phyloP scores from a whole-genome alignment of 2,329 filamentous ascomycete species.

The Cercospora janseana region DNA sequence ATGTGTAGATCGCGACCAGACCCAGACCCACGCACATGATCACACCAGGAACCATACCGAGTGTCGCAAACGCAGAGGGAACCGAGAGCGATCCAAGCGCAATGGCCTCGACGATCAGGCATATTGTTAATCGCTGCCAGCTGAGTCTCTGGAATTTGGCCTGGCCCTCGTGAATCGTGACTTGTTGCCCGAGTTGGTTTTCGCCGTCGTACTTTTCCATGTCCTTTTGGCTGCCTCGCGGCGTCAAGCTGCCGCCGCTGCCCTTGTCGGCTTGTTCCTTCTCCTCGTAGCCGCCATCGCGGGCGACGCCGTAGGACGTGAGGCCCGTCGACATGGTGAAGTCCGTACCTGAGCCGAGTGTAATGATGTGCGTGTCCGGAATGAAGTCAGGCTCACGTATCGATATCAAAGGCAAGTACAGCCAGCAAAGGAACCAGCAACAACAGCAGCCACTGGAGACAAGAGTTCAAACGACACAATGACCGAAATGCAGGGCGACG shows the following conservation, averaged over 20 bases:
- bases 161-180: slow-evolving; percentile 35
- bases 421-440: too few species aligned
- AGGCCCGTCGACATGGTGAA: slow-evolving; percentile 18
- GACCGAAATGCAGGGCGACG: slow-evolving; percentile 15
- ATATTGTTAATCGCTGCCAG: slow-evolving; percentile 47
- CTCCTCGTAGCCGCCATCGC: slow-evolving; percentile 20
- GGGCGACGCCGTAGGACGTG: slow-evolving; percentile 20
- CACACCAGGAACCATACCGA: slow-evolving; percentile 57
- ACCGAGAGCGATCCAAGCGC: slow-evolving; percentile 59
- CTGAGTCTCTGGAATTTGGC: slow-evolving; percentile 45
- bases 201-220: slow-evolving; percentile 19
- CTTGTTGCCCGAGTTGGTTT: slow-evolving; percentile 19
- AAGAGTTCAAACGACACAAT: slow-evolving; percentile 14
- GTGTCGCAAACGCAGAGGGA: slow-evolving; percentile 53
- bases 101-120: slow-evolving; percentile 59
- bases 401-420: background rate
- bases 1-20: slow-evolving; percentile 60
- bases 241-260: slow-evolving; percentile 13
- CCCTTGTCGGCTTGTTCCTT: slow-evolving; percentile 10
- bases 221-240: slow-evolving; percentile 16
- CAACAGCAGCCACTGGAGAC: slow-evolving; percentile 10
- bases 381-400: background rate
- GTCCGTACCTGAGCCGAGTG: too few species aligned
- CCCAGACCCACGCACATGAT: slow-evolving; percentile 57
- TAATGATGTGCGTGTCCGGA: too few species aligned